Conservation (phyloP, 2,329 filamentous ascomycete species). For the Ophiostoma sp. region DNA sequence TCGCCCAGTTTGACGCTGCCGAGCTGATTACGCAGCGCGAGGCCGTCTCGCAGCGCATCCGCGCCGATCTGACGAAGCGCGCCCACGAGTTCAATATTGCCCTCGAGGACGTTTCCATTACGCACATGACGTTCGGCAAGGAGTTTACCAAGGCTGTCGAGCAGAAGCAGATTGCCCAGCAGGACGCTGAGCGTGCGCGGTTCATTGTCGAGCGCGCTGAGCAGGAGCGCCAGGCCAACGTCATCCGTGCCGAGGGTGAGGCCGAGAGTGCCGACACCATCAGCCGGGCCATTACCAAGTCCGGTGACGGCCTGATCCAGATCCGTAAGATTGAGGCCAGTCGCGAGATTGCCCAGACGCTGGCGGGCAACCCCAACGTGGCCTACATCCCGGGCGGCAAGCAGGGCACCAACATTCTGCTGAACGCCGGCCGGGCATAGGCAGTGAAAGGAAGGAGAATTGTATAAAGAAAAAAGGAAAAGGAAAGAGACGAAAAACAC, state of each 20-base stretch:
- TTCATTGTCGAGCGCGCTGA: constrained; percentile 99
- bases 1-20: constrained; percentile 97
- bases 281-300: constrained; percentile 83
- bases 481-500: background rate
- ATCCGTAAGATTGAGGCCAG: constrained; percentile 97
- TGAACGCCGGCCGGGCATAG: constrained; percentile 52
- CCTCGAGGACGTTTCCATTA: constrained; percentile 97
- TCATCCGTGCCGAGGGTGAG: constrained; percentile 97
- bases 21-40: constrained; percentile 99
- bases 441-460: constrained; percentile 14
- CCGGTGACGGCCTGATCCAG: constrained; percentile 88
- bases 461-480: background rate
- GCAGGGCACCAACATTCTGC: constrained; percentile 56
- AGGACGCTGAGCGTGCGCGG: constrained; percentile 93
- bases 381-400: constrained; percentile 84
- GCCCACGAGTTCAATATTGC: constrained; percentile 98
- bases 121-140: constrained; percentile 99
- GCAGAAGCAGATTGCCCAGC: constrained; percentile 99
- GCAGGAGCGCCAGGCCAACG: constrained; percentile 97
- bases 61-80: constrained; percentile 84
- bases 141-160: constrained; percentile 99
- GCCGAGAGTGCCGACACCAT: constrained; percentile 96
- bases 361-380: constrained; percentile 90
- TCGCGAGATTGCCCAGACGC: constrained; percentile 88
- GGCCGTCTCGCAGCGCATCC: constrained; percentile 93